A percentile compares a stretch with the other conserved stretches of the same genome.
These are phyloP conservation scores for Pseudopyricularia cyperi DNA, from an alignment of 2,329 filamentous ascomycete species.

Conservation along the genomic window DNA sequence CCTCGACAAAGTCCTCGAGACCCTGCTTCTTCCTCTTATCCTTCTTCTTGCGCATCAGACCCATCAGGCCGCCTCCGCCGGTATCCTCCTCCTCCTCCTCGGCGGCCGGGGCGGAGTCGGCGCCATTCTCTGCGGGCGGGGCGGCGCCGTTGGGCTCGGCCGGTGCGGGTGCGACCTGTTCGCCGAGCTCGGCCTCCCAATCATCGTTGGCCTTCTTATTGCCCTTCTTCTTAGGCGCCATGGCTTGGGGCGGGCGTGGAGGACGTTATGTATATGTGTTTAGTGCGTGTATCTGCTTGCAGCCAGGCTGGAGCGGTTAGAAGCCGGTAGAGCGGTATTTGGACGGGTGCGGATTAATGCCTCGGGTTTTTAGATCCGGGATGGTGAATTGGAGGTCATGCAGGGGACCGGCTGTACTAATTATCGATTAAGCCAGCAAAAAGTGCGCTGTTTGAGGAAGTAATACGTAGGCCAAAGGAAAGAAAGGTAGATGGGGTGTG, in stretches of 20 bases:
- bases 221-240: constrained; percentile 90
- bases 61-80: constrained; percentile 59
- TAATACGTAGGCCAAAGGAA: not conserved
- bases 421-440: not conserved
- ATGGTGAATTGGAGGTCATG: not conserved
- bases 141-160: constrained; percentile 20
- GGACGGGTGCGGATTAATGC: not conserved
- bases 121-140: constrained; percentile 20
- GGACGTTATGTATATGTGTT: no score
- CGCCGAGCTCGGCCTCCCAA: constrained; percentile 89
- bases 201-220: constrained; percentile 78
- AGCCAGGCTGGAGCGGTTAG: not conserved
- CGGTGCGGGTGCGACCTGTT: constrained; percentile 54
- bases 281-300: not conserved
- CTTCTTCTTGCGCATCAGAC: constrained; percentile 68
- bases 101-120: constrained; percentile 12
- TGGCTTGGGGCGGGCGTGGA: constrained; percentile 38
- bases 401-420: not conserved
- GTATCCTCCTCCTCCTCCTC: constrained; percentile 43
- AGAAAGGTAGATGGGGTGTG: not conserved
- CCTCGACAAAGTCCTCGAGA: constrained; percentile 60
- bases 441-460: not conserved
- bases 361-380: not conserved
- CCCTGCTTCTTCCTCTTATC: constrained; percentile 88
- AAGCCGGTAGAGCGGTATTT: not conserved